Evolutionary conservation across 345 rosid species (phyloP).

Genomic region (Populus pruinosa): DNA sequence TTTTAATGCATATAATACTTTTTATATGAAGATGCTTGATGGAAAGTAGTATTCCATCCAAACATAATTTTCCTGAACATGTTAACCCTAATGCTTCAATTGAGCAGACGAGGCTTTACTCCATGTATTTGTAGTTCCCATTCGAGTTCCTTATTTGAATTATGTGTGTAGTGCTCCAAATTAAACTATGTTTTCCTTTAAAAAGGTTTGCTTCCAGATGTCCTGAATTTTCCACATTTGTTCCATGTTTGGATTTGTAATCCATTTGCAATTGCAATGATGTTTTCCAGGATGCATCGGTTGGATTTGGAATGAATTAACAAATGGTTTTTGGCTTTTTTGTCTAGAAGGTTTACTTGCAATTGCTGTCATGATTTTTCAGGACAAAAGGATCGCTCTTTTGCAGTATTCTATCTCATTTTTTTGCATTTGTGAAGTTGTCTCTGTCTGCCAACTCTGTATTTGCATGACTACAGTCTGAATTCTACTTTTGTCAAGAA

Average conservation of each 20-base stretch:
- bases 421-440: neutral
- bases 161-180: neutral
- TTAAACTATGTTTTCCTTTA: neutral
- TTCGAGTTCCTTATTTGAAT: neutral
- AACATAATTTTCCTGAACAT: neutral
- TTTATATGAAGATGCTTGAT: neutral
- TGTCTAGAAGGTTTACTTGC: neutral
- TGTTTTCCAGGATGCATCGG: neutral
- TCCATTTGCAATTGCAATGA: neutral
- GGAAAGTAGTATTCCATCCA: no score
- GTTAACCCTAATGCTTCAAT: neutral
- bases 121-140: neutral
- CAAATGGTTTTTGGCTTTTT: neutral
- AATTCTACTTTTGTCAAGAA: neutral
- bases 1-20: neutral
- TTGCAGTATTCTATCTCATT: neutral
- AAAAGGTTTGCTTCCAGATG: neutral
- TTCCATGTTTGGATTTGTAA: neutral
- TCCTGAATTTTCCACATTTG: neutral
- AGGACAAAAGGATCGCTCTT: neutral
- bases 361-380: neutral
- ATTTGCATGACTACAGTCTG: neutral
- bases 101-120: neutral
- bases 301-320: neutral
- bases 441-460: neutral